A percentile compares a stretch with the other conserved stretches of the same genome.
Evolutionary conservation across 108 stramenopile genomes (phyloP).

Genomic region (Cyclostephanos invisitatus): DNA sequence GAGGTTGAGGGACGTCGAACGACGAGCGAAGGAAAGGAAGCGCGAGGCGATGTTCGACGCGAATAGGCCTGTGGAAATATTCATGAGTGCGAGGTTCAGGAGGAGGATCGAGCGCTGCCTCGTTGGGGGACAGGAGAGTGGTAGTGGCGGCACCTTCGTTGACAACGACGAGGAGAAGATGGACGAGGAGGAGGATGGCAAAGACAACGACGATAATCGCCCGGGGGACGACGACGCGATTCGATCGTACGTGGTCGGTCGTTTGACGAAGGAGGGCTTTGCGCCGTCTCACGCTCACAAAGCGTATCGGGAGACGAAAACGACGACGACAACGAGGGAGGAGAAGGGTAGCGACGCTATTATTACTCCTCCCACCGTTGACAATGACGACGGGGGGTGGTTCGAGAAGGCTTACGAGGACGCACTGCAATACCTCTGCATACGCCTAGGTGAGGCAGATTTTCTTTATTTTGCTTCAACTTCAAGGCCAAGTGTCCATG

Average conservation of each 20-base stretch:
- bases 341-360: constrained; percentile 2
- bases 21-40: constrained; percentile 61
- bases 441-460: constrained; percentile 81
- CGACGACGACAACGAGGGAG: neutral
- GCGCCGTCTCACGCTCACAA: constrained; percentile 57
- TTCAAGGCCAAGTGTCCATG: too few relatives aligned
- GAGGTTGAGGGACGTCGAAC: constrained; percentile 45
- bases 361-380: constrained; percentile 6
- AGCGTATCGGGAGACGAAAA: constrained; percentile 42
- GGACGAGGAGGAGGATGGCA: constrained; percentile 29
- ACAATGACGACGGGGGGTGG: constrained; percentile 56
- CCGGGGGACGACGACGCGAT: constrained; percentile 27
- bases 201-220: too few relatives aligned
- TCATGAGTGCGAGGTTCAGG: constrained; percentile 66
- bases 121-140: constrained; percentile 34
- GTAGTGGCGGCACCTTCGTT: constrained; percentile 18
- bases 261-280: constrained; percentile 78
- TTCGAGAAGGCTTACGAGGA: constrained; percentile 68
- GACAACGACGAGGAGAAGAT: constrained; percentile 30
- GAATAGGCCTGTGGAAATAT: constrained; percentile 75
- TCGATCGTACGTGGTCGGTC: constrained; percentile 62
- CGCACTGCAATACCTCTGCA: constrained; percentile 79
- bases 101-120: constrained; percentile 69
- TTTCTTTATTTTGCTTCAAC: too few relatives aligned
- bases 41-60: constrained; percentile 80